Percentiles rank a stretch among this genome's conserved stretches.
These are phyloP conservation scores for Dittrichia graveolens DNA, from an alignment of 129 eudicot species.

Conservation along the genomic window DNA sequence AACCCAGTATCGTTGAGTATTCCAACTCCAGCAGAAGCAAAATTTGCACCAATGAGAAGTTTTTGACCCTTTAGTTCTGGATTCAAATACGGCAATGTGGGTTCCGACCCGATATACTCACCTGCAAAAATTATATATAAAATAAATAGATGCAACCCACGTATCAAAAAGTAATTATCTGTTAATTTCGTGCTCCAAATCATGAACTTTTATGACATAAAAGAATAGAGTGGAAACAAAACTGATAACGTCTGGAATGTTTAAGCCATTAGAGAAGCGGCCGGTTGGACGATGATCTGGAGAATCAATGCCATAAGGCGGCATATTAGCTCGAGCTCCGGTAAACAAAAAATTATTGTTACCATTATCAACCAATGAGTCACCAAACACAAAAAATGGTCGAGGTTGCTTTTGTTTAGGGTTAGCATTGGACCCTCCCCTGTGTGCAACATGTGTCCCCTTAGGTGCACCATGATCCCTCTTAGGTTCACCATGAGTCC, in stretches of 20 bases:
- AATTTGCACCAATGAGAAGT: conserved; percentile 52
- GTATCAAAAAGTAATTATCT: no score
- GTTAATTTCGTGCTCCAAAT: background rate
- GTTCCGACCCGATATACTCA: conserved; percentile 45
- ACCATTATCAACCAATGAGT: conserved; percentile 58
- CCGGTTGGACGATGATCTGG: conserved; percentile 50
- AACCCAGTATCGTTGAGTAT: conserved; percentile 47
- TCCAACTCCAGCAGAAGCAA: conserved; percentile 55
- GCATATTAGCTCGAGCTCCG: conserved; percentile 49
- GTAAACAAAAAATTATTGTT: conserved; percentile 55
- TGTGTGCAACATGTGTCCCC: background rate
- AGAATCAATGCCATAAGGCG: conserved; percentile 58
- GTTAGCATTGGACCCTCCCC: background rate
- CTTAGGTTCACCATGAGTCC: background rate
- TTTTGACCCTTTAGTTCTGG: conserved; percentile 39
- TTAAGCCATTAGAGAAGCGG: conserved; percentile 59
- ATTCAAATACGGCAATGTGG: conserved; percentile 44
- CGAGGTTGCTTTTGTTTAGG: conserved; percentile 32
- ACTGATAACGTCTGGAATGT: conserved; percentile 63
- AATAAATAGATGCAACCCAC: no score
- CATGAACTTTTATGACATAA: background rate
- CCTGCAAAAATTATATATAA: conserved; percentile 19
- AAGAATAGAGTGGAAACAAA: conserved; percentile 19
- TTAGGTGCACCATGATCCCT: background rate
- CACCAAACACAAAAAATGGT: conserved; percentile 63